Evolutionary conservation across 495 filamentous ascomycete species (phyloP).

Genomic region (Aspergillus carlsbadensis): DNA sequence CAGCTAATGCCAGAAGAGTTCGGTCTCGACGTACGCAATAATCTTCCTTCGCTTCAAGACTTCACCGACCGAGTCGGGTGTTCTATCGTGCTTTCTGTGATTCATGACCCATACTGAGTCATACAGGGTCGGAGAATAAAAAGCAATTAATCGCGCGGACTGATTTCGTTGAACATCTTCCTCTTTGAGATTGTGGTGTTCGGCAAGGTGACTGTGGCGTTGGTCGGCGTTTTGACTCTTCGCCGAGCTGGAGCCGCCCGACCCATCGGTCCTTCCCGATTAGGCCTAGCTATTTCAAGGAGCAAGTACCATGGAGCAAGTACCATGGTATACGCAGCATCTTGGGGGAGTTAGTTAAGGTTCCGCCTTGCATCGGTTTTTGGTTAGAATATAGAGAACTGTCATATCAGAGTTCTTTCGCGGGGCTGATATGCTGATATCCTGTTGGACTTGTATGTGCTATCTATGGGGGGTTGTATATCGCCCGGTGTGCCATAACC

Average conservation of each 20-base stretch:
- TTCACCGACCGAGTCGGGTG: constrained; percentile 12
- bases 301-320: neutral
- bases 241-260: no score
- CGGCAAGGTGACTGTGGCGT: neutral
- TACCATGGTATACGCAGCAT: no score
- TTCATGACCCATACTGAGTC: constrained; percentile 16
- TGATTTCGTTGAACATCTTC: neutral
- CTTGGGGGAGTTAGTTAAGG: no score
- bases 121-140: neutral
- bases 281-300: no score
- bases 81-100: constrained; percentile 9
- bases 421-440: no score
- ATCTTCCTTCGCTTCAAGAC: constrained; percentile 35
- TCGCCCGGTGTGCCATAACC: no score
- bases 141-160: neutral
- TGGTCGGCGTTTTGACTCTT: neutral
- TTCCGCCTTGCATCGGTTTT: no score
- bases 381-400: no score
- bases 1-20: constrained; percentile 6
- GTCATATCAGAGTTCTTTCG: no score
- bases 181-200: neutral
- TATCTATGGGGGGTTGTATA: no score
- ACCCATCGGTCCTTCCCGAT: no score
- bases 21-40: constrained; percentile 28
- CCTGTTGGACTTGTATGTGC: no score